phyloP scores from a whole-genome alignment of 208 protist species.

The Wallacemonas sp. region DNA sequence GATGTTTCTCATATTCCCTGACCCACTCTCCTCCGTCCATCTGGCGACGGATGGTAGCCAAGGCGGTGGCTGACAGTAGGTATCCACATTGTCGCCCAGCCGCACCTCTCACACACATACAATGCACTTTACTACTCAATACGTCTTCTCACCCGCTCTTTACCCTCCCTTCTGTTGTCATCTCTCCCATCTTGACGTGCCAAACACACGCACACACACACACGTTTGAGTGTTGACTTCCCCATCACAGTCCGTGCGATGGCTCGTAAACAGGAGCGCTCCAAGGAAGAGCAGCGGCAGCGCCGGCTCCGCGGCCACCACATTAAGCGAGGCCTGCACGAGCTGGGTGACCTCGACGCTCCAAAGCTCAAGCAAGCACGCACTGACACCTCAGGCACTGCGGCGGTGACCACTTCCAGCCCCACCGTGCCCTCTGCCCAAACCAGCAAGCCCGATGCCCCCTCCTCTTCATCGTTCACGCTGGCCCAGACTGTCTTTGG shows the following conservation, averaged over 20 bases:
- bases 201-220: not conserved
- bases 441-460: not conserved
- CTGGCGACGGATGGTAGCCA: too few species aligned
- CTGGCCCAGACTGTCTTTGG: constrained; percentile 57
- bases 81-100: too few species aligned
- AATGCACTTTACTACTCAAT: too few species aligned
- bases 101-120: too few species aligned
- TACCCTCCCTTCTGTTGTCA: too few species aligned
- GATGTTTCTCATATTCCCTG: too few species aligned
- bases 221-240: too few species aligned
- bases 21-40: too few species aligned
- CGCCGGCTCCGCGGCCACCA: constrained; percentile 51
- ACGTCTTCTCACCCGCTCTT: too few species aligned
- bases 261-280: not conserved
- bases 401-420: not conserved
- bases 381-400: not conserved
- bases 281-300: constrained; percentile 17
- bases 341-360: constrained; percentile 69
- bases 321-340: constrained; percentile 69
- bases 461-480: not conserved
- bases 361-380: constrained; percentile 1
- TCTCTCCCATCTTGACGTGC: too few species aligned
- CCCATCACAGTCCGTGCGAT: not conserved
- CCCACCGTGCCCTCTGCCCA: not conserved
- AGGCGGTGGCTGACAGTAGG: too few species aligned